A percentile compares a stretch with the other conserved stretches of the same genome.
Evolutionary conservation across 495 filamentous ascomycete genomes (phyloP).

Genomic region (Hypomontagnella monticulosa): DNA sequence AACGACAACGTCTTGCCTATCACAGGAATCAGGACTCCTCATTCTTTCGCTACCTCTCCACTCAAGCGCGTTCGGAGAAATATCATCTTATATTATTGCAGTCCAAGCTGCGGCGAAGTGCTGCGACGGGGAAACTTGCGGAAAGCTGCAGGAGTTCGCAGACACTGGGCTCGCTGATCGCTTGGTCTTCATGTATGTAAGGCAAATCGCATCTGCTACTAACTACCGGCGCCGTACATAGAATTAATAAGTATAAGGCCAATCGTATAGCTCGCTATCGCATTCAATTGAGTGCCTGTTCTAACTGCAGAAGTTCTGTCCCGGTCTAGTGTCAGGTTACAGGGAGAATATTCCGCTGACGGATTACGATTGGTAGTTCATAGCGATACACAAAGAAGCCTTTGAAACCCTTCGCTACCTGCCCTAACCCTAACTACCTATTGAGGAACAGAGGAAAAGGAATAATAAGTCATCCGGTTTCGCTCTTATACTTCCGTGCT

Average conservation of each 20-base stretch:
- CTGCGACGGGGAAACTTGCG: slow-evolving; percentile 15
- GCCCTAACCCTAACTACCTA: slow-evolving; percentile 7
- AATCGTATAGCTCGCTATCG: slow-evolving; percentile 12
- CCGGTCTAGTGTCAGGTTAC: slow-evolving; percentile 4
- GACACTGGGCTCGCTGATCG: slow-evolving; percentile 11
- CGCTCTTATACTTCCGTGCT: slow-evolving; percentile 24
- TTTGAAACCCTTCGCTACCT: slow-evolving; percentile 21
- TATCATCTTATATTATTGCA: slow-evolving; percentile 34
- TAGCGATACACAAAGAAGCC: slow-evolving; percentile 1
- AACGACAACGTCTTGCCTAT: slow-evolving; percentile 27
- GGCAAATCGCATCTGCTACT: slow-evolving; percentile 12
- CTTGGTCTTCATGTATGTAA: slow-evolving; percentile 20
- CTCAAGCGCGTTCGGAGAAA: slow-evolving; percentile 37
- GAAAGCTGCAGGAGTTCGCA: slow-evolving; percentile 25
- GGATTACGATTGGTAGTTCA: slow-evolving; percentile 29
- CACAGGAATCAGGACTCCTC: slow-evolving; percentile 22
- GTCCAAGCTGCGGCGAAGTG: slow-evolving; percentile 10
- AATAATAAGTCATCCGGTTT: slow-evolving; percentile 20
- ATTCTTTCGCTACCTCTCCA: slow-evolving; percentile 16
- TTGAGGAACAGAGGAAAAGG: slow-evolving; percentile 8
- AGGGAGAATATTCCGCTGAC: slow-evolving; percentile 11
- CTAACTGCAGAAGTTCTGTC: slow-evolving; percentile 6
- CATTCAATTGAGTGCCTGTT: slow-evolving; percentile 21
- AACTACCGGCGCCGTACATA: slow-evolving; percentile 14
- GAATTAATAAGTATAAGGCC: slow-evolving; percentile 8